phyloP scores from a whole-genome alignment of 2,329 filamentous ascomycete genomes.

The Phaeosphaeria sp. region DNA sequence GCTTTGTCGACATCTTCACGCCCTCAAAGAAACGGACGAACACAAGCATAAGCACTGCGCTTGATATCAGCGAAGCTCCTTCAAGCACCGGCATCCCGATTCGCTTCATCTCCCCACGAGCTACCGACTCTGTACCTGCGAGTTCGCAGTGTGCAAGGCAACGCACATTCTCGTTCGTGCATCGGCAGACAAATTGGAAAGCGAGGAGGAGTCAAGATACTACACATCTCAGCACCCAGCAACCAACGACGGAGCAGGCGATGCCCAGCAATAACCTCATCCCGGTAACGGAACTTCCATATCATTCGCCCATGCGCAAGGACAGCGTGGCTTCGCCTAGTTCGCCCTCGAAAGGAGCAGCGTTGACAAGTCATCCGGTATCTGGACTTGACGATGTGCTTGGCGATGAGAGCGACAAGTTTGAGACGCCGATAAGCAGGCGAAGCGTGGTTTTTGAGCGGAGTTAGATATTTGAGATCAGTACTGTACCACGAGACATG shows the following conservation, averaged over 20 bases:
- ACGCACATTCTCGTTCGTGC: constrained; percentile 3
- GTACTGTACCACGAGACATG: neutral
- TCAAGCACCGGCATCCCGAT: neutral
- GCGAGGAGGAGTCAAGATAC: neutral
- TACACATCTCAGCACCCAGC: neutral
- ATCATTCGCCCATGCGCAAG: neutral
- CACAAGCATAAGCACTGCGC: neutral
- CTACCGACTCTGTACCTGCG: constrained; percentile 1
- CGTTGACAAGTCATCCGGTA: constrained; percentile 16
- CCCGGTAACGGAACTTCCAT: constrained; percentile 1
- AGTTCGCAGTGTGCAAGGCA: neutral
- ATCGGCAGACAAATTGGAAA: neutral
- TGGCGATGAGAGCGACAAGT: neutral
- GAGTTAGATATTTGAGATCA: neutral
- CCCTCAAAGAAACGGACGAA: neutral
- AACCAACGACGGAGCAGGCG: neutral
- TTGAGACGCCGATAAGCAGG: constrained; percentile 5
- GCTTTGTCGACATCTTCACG: constrained; percentile 3
- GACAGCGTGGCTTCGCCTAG: neutral
- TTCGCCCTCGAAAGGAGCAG: constrained; percentile 9
- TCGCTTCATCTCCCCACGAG: constrained; percentile 9
- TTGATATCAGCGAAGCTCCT: neutral
- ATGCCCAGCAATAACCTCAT: neutral
- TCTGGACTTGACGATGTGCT: neutral
- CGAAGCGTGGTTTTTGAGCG: neutral